Conservation (phyloP, 2,329 filamentous ascomycete genomes). For the Sporothrix globosa region DNA sequence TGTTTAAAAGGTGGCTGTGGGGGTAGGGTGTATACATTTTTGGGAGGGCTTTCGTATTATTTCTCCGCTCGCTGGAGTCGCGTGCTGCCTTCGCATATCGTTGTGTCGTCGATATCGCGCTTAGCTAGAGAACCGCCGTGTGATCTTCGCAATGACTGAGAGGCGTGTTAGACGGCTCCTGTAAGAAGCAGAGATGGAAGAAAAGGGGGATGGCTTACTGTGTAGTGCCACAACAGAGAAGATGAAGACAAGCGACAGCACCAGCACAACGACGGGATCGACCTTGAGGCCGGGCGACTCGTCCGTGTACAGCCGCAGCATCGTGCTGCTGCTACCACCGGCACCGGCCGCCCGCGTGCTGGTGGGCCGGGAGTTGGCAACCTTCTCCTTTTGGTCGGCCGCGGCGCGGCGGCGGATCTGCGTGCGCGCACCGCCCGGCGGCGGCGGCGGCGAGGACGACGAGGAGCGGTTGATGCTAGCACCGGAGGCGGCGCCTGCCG, state of each 20-base stretch:
- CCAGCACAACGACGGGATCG: conserved; percentile 94
- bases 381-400: conserved; percentile 95
- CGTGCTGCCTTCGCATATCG: background rate
- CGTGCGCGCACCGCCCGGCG: conserved; percentile 91
- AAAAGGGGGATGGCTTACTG: conserved; percentile 64
- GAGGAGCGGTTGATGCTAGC: conserved; percentile 71
- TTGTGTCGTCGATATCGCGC: background rate
- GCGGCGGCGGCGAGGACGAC: conserved; percentile 82
- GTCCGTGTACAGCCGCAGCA: conserved; percentile 97
- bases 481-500: conserved; percentile 64
- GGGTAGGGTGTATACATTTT: background rate
- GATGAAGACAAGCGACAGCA: conserved; percentile 96
- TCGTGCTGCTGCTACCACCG: conserved; percentile 94
- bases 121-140: conserved; percentile 41
- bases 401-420: conserved; percentile 75
- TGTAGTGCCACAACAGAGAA: conserved; percentile 97
- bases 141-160: conserved; percentile 39
- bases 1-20: background rate
- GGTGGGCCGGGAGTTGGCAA: conserved; percentile 88
- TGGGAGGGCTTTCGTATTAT: background rate
- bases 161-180: background rate
- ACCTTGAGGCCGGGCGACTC: conserved; percentile 97
- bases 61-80: background rate
- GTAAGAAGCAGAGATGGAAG: conserved; percentile 6
- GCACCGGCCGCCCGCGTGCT: conserved; percentile 93